Evolutionary conservation across 1,284 basidiomycete species (phyloP).

Genomic region (Singerocomus inundabilis): DNA sequence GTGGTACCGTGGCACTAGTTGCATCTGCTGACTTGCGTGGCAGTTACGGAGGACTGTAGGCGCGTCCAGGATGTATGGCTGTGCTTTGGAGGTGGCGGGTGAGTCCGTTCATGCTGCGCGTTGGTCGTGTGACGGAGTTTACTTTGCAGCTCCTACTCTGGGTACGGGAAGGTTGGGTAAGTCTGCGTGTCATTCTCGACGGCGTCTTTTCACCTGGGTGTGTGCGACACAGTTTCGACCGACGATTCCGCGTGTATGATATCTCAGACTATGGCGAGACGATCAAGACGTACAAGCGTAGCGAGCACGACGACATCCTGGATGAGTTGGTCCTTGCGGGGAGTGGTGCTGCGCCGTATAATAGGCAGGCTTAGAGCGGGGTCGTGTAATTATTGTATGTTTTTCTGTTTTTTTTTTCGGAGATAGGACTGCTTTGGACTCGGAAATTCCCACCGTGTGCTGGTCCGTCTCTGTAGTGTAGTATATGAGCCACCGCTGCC

Average conservation of each 20-base stretch:
- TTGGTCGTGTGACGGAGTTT: constrained; percentile 2
- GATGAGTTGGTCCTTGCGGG: constrained; percentile 67
- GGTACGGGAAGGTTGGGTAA: constrained; percentile 76
- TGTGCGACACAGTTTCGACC: constrained; percentile 62
- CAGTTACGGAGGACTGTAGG: constrained; percentile 86
- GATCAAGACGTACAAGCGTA: constrained; percentile 87
- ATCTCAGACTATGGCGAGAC: constrained; percentile 87
- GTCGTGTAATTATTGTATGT: not conserved
- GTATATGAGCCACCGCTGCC: not conserved
- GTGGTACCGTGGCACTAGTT: constrained; percentile 18
- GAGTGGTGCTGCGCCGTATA: constrained; percentile 40
- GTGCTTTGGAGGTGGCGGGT: constrained; percentile 93
- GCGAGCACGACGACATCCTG: constrained; percentile 68
- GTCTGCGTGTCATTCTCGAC: constrained; percentile 16
- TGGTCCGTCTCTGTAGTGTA: not conserved
- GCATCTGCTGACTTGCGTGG: constrained; percentile 14
- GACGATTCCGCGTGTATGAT: constrained; percentile 85
- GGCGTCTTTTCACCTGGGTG: constrained; percentile 1
- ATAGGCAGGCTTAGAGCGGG: not conserved
- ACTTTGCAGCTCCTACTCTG: constrained; percentile 69
- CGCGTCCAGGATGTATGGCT: constrained; percentile 84
- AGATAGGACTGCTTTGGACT: not conserved
- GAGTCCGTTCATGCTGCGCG: constrained; percentile 25
- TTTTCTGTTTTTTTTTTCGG: not conserved
- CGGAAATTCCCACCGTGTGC: constrained; percentile 9